A percentile compares a stretch with the other conserved stretches of the same genome.
These are phyloP conservation scores for Inga oerstediana DNA, from an alignment of 306 rosid species.

Conservation along the genomic window DNA sequence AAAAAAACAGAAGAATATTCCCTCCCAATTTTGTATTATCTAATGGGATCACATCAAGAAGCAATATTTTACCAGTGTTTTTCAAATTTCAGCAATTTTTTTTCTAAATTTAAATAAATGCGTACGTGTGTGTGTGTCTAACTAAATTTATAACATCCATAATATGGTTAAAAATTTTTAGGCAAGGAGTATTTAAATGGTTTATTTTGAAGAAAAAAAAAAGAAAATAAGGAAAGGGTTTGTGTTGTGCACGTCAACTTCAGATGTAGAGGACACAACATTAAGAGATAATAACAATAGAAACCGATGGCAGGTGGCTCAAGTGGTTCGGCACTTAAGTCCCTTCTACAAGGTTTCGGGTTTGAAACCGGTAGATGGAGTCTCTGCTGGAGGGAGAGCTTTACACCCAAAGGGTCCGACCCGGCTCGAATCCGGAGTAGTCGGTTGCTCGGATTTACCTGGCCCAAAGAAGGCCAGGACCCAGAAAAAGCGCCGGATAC, in stretches of 20 bases:
- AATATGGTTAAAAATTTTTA: neutral
- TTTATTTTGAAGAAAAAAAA: no score
- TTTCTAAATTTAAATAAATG: neutral
- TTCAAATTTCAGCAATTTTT: neutral
- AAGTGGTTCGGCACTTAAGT: no score
- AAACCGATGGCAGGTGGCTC: no score
- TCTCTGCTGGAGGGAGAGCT: no score
- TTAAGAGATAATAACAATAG: constrained; percentile 8
- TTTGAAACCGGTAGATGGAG: no score
- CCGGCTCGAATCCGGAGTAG: no score
- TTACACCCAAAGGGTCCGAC: no score
- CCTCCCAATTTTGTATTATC: neutral
- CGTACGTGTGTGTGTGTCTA: neutral
- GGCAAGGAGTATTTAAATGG: no score
- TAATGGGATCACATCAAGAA: neutral
- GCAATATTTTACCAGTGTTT: neutral
- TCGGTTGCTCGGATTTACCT: no score
- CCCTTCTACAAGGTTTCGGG: no score
- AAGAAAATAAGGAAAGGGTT: constrained; percentile 7
- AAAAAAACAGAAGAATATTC: neutral
- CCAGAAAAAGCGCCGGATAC: no score
- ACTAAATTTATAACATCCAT: neutral
- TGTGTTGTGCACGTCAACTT: constrained; percentile 41
- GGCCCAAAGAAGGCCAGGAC: no score
- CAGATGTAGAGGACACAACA: constrained; percentile 19